phyloP scores from a whole-genome alignment of 2,329 filamentous ascomycete genomes.

The Aspergillus sp. region DNA sequence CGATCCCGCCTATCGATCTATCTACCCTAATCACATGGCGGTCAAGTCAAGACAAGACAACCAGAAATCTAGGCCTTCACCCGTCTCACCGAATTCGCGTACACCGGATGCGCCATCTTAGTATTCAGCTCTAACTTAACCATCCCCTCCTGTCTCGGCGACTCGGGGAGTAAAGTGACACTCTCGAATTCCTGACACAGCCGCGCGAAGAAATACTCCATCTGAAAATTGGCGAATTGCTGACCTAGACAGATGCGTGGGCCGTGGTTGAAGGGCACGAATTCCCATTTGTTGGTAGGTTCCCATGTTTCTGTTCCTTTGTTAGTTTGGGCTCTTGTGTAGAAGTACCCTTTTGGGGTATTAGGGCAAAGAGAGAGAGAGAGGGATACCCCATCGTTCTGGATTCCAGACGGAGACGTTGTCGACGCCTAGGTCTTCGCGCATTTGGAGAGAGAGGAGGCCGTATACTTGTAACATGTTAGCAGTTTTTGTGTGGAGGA shows the following conservation, averaged over 20 bases:
- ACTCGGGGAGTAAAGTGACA: neutral
- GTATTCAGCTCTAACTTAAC: neutral
- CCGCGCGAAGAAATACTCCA: slow-evolving; percentile 23
- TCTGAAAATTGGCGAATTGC: slow-evolving; percentile 20
- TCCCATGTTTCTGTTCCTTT: slow-evolving; percentile 13
- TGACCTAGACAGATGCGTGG: slow-evolving; percentile 27
- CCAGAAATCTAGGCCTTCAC: neutral
- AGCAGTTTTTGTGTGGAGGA: neutral
- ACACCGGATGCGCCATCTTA: neutral
- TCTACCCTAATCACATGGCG: too few species aligned
- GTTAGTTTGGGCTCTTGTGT: neutral
- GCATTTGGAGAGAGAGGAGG: slow-evolving; percentile 43
- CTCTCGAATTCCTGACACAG: slow-evolving; percentile 11
- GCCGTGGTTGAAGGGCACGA: slow-evolving; percentile 32
- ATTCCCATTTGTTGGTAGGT: slow-evolving; percentile 24
- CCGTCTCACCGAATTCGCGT: neutral
- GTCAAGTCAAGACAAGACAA: too few species aligned
- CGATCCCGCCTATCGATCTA: too few species aligned
- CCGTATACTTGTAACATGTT: slow-evolving; percentile 9
- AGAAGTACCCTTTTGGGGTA: neutral
- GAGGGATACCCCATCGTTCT: slow-evolving; percentile 23
- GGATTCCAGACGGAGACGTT: slow-evolving; percentile 24
- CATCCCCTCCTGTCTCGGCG: neutral
- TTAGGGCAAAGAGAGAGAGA: too few species aligned
- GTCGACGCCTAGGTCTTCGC: slow-evolving; percentile 28